Base-by-base conservation (phyloP, 495 filamentous ascomycete species). In the Tuber indicum region DNA sequence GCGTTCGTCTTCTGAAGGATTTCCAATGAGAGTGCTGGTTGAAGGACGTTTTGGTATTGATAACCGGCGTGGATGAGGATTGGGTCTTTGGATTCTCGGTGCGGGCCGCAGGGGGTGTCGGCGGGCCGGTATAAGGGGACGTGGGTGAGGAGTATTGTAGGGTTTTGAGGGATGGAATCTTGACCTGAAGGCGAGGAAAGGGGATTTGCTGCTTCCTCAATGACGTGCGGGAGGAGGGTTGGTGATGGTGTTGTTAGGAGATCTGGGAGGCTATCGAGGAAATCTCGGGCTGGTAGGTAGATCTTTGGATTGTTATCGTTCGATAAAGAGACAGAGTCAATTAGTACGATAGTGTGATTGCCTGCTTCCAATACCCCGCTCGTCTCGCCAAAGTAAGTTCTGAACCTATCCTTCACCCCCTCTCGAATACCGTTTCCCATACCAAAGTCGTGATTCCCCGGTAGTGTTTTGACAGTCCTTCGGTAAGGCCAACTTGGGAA, bases 391-490 rank as follows among this genome's bases (percentile, higher is more conserved):
- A 99, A 98, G 84, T 92, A 97, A 1, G 91, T 88, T 78, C 92
- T 89, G 83, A 97, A 98, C 70, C 96, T 87, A 81, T 92, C 88
- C 72, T 94, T 88, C 19, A 97, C 92, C 0, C 91, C 85, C 41
- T 91, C 80, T 81, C 96, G 92, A 73, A 99, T 91, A 32, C 94
- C 92, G 42, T 88, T 89, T 2, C 92, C 96, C 81, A 99, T 95
- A 2, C 96, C 96, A n/a, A 98, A 85, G 84, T 99, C 96, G 84
- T 99, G 96, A 78, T 99, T 99, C 10, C 96, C 96, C 1, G 96
- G 96, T 36, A 99, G 82, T 79, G 90, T 93, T 3, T 91, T 89
- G 69, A 98, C 89, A 62, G 97, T 86, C 86, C 89, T 91, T 76
- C 92, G 81, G 70, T 87, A 83, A 88, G 91, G 93, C 19, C 88